Percentiles rank a stretch among this genome's conserved stretches.
Evolutionary conservation across 805 yeast species (phyloP).

Genomic region (Yamadazyma sp.): DNA sequence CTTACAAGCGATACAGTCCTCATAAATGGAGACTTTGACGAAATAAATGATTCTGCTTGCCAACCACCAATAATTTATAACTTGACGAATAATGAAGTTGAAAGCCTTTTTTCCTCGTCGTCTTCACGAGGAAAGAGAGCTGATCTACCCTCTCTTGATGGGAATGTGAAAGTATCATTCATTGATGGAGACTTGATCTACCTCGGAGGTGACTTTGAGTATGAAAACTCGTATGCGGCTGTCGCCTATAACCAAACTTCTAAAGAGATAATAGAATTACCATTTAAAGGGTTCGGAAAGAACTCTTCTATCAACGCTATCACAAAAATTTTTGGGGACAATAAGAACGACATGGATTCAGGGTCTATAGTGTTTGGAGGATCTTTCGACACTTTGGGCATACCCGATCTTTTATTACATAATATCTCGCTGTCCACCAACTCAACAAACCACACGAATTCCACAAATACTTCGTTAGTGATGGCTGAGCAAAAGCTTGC

Average conservation of each 20-base stretch:
- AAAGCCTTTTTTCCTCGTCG: slow-evolving; percentile 21
- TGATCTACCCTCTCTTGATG: slow-evolving; percentile 23
- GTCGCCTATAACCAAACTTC: slow-evolving; percentile 59
- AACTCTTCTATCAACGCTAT: slow-evolving; percentile 65
- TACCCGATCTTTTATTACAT: slow-evolving; percentile 41
- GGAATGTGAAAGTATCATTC: slow-evolving; percentile 33
- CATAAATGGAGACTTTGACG: slow-evolving; percentile 37
- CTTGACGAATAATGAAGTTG: slow-evolving; percentile 23
- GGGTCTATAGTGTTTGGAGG: slow-evolving; percentile 80
- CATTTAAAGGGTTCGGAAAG: slow-evolving; percentile 75
- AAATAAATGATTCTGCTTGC: slow-evolving; percentile 26
- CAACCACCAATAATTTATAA: slow-evolving; percentile 38
- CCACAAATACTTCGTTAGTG: slow-evolving; percentile 40
- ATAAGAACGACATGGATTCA: slow-evolving; percentile 20
- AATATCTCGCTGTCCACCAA: slow-evolving; percentile 30
- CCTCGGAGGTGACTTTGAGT: slow-evolving; percentile 77
- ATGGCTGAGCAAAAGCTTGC: slow-evolving; percentile 64
- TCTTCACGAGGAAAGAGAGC: slow-evolving; percentile 14
- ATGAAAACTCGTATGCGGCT: slow-evolving; percentile 54
- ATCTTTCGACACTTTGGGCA: slow-evolving; percentile 59
- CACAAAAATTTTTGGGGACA: slow-evolving; percentile 40
- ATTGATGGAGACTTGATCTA: slow-evolving; percentile 53
- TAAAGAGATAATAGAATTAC: slow-evolving; percentile 45
- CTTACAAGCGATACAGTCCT: slow-evolving; percentile 30
- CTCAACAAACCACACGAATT: slow-evolving; percentile 22